These are phyloP conservation scores for Fagus crenata DNA, from an alignment of 306 rosid genomes.

Conservation along the genomic window DNA sequence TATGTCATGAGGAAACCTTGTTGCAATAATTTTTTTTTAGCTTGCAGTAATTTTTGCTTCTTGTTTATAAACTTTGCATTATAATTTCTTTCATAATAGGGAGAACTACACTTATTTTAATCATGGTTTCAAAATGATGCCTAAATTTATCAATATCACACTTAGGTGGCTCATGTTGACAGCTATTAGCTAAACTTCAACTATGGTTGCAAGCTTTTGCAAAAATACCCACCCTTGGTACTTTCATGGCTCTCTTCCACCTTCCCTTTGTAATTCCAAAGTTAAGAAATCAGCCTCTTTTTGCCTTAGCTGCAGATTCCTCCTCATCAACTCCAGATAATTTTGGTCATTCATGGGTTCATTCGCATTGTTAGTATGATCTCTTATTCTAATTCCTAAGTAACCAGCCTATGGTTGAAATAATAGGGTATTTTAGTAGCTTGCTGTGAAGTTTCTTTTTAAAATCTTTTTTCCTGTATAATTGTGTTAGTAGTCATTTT, in stretches of 20 bases:
- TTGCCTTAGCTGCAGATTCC: neutral
- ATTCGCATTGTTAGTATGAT: neutral
- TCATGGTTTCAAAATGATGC: slow-evolving; percentile 1
- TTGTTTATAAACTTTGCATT: neutral
- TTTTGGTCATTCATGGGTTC: neutral
- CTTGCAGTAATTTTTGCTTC: slow-evolving; percentile 10
- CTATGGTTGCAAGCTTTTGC: neutral
- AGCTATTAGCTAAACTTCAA: neutral
- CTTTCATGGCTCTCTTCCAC: neutral
- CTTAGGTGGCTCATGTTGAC: neutral
- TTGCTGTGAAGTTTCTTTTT: neutral
- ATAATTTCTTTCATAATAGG: neutral
- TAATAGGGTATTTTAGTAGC: neutral
- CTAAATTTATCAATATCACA: neutral
- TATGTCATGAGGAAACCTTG: slow-evolving; percentile 24
- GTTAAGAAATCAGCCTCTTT: neutral
- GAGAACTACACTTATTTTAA: neutral
- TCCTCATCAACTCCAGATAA: neutral
- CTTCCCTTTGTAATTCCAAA: neutral
- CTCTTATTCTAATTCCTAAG: neutral
- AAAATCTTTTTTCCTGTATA: neutral
- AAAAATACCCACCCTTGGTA: neutral
- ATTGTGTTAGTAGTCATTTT: neutral
- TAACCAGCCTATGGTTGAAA: neutral
- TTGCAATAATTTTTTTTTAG: slow-evolving; percentile 7